Evolutionary conservation across 257 asterid genomes (phyloP), one percentile per base, ranked within the genome.

Genomic region (Solanum raphanifolium): DNA sequence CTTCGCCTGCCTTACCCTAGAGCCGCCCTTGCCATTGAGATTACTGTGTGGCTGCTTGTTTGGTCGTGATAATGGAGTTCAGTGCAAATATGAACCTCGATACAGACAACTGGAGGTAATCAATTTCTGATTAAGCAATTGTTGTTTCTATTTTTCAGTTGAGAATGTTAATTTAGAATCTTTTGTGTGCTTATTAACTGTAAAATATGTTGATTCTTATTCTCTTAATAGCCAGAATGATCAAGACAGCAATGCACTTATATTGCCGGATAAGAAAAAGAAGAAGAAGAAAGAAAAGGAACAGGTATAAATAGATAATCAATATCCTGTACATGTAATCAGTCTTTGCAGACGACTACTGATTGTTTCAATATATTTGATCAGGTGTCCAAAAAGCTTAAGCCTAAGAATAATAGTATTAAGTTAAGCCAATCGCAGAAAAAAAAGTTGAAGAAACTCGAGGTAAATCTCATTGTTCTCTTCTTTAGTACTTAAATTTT

Each of bases 381-480:
- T 87, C 87, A 92, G 98, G 93, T 88, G 43, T 21, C 88, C 1
- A 79, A 55, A 43, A 87, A 91, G 88, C 90, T 89, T 71, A 91
- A 88, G 87, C 48, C 74, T 5, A 89, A 46, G 35, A 79, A 66
- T 20, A 89, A 90, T 71, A 58, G 66, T 58, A 90, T 94, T 20
- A 94, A 89, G 89, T 88, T 95, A 34, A 93, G 96, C 85, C 94
- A 94, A 83, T 95, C 98, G 27, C 98, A 94, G 93, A 92, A 95
- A 90, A 91, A 98, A 89, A 95, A 93, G 92, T 83, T 97, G 83
- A 94, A 91, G 95, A 97, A 92, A 90, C 83, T 97, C 65, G 96
- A 95, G 99, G 99, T 97, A 48, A 79, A 90, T 88, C 48, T 65
- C 23, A 52, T 16, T 76, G 66, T 72, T 21, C 46, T 76, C 27